A percentile compares a stretch with the other conserved stretches of the same genome.
Conservation (phyloP, 495 filamentous ascomycete genomes). For the Aspergillus saccharolyticus region DNA sequence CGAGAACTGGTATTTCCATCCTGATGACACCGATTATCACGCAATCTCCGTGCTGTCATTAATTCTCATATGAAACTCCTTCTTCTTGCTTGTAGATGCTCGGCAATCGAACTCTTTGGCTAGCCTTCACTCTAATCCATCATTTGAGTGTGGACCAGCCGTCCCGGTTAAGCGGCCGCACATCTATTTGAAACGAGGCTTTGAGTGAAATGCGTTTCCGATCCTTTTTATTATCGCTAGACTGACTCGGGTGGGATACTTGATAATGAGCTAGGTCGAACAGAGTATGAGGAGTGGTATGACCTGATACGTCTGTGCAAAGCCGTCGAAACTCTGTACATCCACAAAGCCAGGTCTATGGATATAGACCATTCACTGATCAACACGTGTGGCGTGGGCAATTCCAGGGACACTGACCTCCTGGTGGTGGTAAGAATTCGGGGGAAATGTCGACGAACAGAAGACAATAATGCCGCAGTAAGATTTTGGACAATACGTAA, state of each 20-base stretch:
- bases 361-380: background rate
- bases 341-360: background rate
- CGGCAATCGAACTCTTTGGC: background rate
- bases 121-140: background rate
- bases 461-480: background rate
- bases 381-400: background rate
- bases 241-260: background rate
- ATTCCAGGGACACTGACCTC: background rate
- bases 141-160: background rate
- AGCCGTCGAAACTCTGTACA: background rate
- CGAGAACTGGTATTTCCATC: background rate
- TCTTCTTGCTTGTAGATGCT: background rate
- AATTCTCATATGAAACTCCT: background rate
- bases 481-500: background rate
- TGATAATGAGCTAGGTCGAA: background rate
- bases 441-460: background rate
- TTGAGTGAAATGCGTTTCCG: background rate
- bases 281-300: background rate
- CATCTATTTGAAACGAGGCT: background rate
- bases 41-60: background rate
- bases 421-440: background rate
- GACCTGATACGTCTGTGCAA: background rate
- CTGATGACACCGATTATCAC: background rate
- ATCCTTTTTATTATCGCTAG: background rate
- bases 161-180: background rate